These are phyloP conservation scores for Avena sativa DNA, from an alignment of 176 grass and related monocot genomes.

Conservation along the genomic window DNA sequence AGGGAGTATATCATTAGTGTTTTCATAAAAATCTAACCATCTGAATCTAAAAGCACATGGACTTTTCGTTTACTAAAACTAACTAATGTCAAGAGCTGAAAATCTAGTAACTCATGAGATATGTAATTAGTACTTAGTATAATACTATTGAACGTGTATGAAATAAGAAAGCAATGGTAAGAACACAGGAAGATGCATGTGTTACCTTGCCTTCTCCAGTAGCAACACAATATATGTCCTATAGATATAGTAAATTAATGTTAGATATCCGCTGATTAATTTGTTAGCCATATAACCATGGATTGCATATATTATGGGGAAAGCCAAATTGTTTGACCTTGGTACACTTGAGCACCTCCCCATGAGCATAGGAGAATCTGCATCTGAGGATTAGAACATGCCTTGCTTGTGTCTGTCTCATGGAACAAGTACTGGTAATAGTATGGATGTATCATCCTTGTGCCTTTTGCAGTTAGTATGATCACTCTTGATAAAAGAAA, in stretches of 20 bases:
- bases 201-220: slow-evolving; percentile 69
- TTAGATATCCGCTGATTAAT: not conserved
- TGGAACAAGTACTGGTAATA: not conserved
- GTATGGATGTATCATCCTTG: not conserved
- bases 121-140: not conserved
- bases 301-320: not conserved
- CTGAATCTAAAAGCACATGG: too few species aligned
- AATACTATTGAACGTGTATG: not conserved
- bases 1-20: too few species aligned
- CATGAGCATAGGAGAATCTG: not conserved
- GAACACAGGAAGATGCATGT: not conserved
- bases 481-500: not conserved
- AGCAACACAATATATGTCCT: slow-evolving; percentile 64
- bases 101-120: not conserved
- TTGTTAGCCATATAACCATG: slow-evolving; percentile 24
- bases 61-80: too few species aligned
- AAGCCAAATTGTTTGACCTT: not conserved
- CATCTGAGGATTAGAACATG: not conserved
- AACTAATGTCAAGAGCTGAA: not conserved
- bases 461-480: not conserved
- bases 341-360: not conserved
- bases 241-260: slow-evolving; percentile 47
- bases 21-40: too few species aligned
- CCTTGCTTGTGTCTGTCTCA: not conserved
- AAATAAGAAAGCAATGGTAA: slow-evolving; percentile 2